These are phyloP conservation scores for Phaeodactylum tricornutum DNA, from an alignment of 108 stramenopile genomes.

Conservation along the genomic window DNA sequence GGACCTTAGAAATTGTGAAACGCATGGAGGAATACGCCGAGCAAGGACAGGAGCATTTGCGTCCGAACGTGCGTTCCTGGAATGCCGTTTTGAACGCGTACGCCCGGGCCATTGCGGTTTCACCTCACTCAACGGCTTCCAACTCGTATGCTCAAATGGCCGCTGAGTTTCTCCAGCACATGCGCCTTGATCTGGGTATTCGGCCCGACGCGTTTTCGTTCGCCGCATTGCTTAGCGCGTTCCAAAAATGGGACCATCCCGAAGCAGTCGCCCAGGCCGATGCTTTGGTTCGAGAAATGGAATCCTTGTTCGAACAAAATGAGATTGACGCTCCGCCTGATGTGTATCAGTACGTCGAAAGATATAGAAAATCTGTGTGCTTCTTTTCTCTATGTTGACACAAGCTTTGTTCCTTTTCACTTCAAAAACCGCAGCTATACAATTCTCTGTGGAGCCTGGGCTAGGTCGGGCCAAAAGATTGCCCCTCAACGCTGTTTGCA, in stretches of 20 bases:
- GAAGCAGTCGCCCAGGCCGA: slow-evolving; percentile 48
- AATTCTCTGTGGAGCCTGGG: slow-evolving; percentile 51
- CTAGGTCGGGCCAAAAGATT: slow-evolving; percentile 25
- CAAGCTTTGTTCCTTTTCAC: neutral
- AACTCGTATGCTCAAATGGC: slow-evolving; percentile 33
- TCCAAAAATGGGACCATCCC: slow-evolving; percentile 28
- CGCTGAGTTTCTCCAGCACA: slow-evolving; percentile 34
- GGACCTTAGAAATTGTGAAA: slow-evolving; percentile 31
- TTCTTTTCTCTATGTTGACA: neutral
- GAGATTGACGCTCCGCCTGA: slow-evolving; percentile 38
- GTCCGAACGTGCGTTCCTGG: slow-evolving; percentile 32
- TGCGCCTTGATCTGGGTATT: slow-evolving; percentile 9
- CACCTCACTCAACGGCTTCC: no score
- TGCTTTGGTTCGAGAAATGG: slow-evolving; percentile 53
- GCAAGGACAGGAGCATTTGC: slow-evolving; percentile 8
- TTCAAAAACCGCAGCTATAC: slow-evolving; percentile 41
- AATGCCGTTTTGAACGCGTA: slow-evolving; percentile 40
- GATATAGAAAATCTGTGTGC: no score
- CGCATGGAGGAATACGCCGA: slow-evolving; percentile 47
- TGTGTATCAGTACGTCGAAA: slow-evolving; percentile 20
- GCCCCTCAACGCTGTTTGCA: slow-evolving; percentile 43
- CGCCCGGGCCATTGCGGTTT: slow-evolving; percentile 20
- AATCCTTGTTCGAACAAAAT: slow-evolving; percentile 30
- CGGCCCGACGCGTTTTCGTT: slow-evolving; percentile 9
- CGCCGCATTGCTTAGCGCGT: slow-evolving; percentile 40